Percentiles rank a stretch among this genome's conserved stretches.
Evolutionary conservation across 73 alveolate genomes (phyloP).

Genomic region (Blepharisma japonicum): DNA sequence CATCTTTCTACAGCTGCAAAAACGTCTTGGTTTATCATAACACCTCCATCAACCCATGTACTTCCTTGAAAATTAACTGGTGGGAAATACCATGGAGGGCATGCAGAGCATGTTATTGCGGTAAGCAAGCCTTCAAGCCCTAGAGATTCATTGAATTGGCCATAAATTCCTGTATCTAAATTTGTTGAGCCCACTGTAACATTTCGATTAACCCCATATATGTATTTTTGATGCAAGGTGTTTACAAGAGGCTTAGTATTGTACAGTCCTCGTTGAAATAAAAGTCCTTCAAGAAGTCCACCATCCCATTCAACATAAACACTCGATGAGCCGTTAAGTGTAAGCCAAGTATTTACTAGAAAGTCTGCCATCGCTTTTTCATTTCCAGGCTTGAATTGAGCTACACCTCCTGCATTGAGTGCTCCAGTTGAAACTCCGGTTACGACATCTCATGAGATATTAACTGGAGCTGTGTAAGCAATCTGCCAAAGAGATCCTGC

Average conservation of each 20-base stretch:
- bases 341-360: conserved; percentile 37
- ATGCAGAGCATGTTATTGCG: conserved; percentile 49
- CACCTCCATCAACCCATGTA: conserved; percentile 59
- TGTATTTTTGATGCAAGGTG: conserved; percentile 13
- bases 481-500: conserved; percentile 50
- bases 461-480: conserved; percentile 30
- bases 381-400: conserved; percentile 42
- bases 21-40: conserved; percentile 31
- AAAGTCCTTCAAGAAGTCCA: conserved; percentile 46
- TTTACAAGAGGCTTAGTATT: conserved; percentile 41
- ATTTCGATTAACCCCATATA: conserved; percentile 17
- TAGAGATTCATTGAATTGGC: conserved; percentile 20
- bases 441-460: conserved; percentile 45
- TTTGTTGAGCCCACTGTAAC: conserved; percentile 40
- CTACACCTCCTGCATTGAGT: conserved; percentile 47
- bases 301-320: conserved; percentile 46
- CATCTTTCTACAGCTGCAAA: conserved; percentile 52
- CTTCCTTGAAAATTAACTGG: conserved; percentile 29
- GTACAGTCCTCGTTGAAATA: conserved; percentile 34
- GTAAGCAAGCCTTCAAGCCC: conserved; percentile 35
- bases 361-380: conserved; percentile 47
- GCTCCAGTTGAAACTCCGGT: conserved; percentile 71
- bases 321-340: conserved; percentile 22
- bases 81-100: conserved; percentile 63
- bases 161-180: conserved; percentile 42